These are phyloP conservation scores for Sambucus nigra DNA, from an alignment of 129 eudicot genomes.

Conservation along the genomic window DNA sequence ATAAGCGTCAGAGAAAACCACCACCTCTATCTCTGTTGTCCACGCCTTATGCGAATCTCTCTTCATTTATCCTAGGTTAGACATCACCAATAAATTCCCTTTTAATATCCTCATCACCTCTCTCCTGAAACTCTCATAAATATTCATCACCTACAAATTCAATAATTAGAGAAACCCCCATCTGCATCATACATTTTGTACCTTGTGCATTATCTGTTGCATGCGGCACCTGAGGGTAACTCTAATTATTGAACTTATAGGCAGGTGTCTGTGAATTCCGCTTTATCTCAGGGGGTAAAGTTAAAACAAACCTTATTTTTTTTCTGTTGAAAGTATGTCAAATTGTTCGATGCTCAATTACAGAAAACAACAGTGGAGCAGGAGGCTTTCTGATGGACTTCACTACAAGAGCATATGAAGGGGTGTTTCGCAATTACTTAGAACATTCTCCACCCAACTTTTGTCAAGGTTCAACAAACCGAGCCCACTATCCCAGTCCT, in stretches of 20 bases:
- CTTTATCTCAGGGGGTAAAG: too few relatives aligned
- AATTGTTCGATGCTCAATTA: neutral
- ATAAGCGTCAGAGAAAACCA: conserved; percentile 93
- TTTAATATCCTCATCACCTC: neutral
- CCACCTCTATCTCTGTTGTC: conserved; percentile 57
- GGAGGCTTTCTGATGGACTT: conserved; percentile 91
- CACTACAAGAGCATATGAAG: conserved; percentile 37
- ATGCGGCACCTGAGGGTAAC: too few relatives aligned
- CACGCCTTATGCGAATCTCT: conserved; percentile 52
- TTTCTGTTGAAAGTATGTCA: neutral
- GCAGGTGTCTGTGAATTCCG: too few relatives aligned
- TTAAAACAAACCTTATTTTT: too few relatives aligned
- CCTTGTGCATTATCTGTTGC: too few relatives aligned
- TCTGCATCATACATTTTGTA: too few relatives aligned
- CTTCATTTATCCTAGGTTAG: conserved; percentile 56
- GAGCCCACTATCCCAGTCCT: conserved; percentile 29
- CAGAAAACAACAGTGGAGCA: conserved; percentile 41
- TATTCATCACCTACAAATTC: too few relatives aligned
- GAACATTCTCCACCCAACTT: conserved; percentile 36
- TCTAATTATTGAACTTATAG: too few relatives aligned
- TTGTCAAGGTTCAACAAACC: conserved; percentile 23
- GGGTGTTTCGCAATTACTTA: conserved; percentile 13
- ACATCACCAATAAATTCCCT: neutral
- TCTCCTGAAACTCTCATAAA: neutral
- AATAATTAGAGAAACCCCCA: too few relatives aligned